Percentiles rank a stretch among this genome's conserved stretches.
These are phyloP conservation scores for Tetradesmus obliquus DNA, from an alignment of 139 green algal genomes.

Conservation along the genomic window DNA sequence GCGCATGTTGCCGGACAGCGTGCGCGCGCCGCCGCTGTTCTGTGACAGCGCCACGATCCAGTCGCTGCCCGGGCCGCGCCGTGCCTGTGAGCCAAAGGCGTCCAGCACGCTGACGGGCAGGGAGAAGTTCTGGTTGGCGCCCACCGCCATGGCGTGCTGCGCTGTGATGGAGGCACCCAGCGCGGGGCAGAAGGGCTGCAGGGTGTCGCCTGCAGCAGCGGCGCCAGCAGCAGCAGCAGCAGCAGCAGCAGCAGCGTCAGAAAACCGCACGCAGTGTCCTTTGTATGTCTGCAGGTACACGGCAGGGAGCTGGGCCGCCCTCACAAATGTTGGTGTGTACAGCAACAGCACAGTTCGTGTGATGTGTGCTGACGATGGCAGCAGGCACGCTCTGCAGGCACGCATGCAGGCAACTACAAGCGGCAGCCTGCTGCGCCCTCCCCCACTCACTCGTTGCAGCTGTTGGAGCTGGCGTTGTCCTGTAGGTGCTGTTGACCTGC, in stretches of 20 bases:
- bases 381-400: neutral
- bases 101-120: slow-evolving; percentile 2
- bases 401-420: neutral
- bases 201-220: neutral
- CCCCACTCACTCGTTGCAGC: neutral
- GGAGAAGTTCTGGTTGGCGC: slow-evolving; percentile 22
- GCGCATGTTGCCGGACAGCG: neutral
- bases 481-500: neutral
- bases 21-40: neutral
- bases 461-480: neutral
- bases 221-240: neutral
- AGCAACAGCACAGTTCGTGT: no score
- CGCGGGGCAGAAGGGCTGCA: neutral
- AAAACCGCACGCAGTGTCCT: no score
- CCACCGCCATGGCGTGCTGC: neutral
- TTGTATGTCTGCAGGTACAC: no score
- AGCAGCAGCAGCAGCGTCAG: no score
- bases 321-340: no score
- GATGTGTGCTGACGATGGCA: neutral
- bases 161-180: neutral
- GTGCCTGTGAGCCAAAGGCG: neutral
- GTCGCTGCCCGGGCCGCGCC: neutral
- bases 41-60: neutral
- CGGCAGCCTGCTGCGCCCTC: neutral
- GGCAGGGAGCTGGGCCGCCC: no score